phyloP scores from a whole-genome alignment of 768 basidiomycete genomes.

The Tricholomella constricta region DNA sequence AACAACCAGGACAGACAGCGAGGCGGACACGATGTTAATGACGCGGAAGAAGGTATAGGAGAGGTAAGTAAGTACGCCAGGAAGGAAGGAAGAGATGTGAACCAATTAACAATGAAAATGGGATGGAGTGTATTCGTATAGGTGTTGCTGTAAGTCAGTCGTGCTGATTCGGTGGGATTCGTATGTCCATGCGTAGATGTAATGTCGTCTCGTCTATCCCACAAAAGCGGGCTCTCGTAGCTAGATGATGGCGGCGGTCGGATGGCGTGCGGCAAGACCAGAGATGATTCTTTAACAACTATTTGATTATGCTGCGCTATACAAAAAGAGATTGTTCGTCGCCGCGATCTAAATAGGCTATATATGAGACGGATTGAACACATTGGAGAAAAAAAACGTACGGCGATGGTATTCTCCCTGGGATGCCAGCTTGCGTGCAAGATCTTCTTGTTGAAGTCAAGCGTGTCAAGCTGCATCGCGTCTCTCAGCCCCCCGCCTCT shows the following conservation, averaged over 20 bases:
- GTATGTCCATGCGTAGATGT: conserved; percentile 22
- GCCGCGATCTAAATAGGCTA: conserved; percentile 75
- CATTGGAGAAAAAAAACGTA: conserved; percentile 41
- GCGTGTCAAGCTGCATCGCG: conserved; percentile 81
- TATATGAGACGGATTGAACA: not conserved
- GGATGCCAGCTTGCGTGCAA: conserved; percentile 98
- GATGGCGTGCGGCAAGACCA: conserved; percentile 12
- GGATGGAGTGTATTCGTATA: conserved; percentile 20
- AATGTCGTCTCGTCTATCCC: conserved; percentile 24
- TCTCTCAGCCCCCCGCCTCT: conserved; percentile 76
- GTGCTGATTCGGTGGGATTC: conserved; percentile 12
- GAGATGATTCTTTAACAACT: conserved; percentile 17
- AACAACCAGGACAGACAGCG: conserved; percentile 15
- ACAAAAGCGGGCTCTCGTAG: conserved; percentile 16
- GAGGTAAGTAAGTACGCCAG: conserved; percentile 17
- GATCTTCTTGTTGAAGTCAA: conserved; percentile 98
- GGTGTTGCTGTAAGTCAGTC: conserved; percentile 20
- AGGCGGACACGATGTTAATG: conserved; percentile 8
- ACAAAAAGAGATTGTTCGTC: conserved; percentile 93
- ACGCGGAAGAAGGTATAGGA: conserved; percentile 15
- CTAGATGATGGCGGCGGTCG: conserved; percentile 17
- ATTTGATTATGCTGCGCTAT: conserved; percentile 63
- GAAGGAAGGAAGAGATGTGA: conserved; percentile 9
- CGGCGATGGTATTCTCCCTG: conserved; percentile 96
- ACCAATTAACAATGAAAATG: conserved; percentile 18